Base-by-base conservation (phyloP, 345 rosid species). In the Salix exigua region DNA sequence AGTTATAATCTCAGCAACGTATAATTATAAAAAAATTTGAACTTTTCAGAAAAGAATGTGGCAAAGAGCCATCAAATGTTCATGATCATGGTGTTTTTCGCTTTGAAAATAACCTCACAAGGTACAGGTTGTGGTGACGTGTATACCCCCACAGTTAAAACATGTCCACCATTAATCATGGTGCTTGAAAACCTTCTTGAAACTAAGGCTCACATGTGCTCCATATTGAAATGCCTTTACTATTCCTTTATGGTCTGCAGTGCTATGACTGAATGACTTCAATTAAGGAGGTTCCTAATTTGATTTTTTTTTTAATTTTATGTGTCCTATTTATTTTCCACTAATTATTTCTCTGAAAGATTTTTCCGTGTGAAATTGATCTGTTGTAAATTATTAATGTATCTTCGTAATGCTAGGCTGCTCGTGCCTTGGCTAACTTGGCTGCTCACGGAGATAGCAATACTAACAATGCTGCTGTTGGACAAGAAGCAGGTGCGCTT, bases 371-470 rank as follows among this genome's bases (percentile, higher is more conserved):
- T 21, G 26, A 63, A 19, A 35, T 58, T 16, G 26, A 72, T 48
- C n/a, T 48, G 21, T 25, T 65, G 66, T n/a, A 63, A 51, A 16
- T 72, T 68, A 30, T 9, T 58, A 58, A 58, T 58, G 2, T 58
- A 23, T 58, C 26, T 10, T 58, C 2, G 4, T n/a, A 10, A 23
- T 58, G 28, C 21, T 68, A 83, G 86, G 83, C 83, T 67, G 83
- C 83, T 40, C 83, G 81, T 71, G 86, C 85, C 2, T 73, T 85
- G 72, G 83, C 82, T 70, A 85, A 85, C 69, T 72, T 82, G 85
- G 87, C 83, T 70, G 80, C 87, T 66, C 87, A 82, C 69, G 88
- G 88, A 64, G 85, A 85, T 70, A 82, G 63, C 69, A 80, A 85
- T 50, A 50, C 6, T 74, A 80, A 75, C 73, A 82, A 85, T 76